Evolutionary conservation across 1,139 yeast genomes (phyloP).

Genomic region (Nakaseomyces bracarensis): DNA sequence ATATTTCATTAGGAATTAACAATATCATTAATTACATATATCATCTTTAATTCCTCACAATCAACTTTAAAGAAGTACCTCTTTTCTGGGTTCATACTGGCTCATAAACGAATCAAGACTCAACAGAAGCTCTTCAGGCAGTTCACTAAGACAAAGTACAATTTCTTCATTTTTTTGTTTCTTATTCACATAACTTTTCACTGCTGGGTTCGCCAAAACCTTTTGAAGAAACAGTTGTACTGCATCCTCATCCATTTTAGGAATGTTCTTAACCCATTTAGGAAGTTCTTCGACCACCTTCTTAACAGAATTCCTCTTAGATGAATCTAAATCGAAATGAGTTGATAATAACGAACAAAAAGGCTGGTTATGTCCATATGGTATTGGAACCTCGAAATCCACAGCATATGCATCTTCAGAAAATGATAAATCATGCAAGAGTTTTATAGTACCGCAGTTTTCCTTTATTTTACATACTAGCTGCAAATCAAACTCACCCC

Average conservation of each 20-base stretch:
- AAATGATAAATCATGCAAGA: constrained; percentile 80
- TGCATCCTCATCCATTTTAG: constrained; percentile 4
- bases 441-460: constrained; percentile 70
- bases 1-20: no score
- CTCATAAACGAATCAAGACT: background rate
- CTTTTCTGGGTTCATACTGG: background rate
- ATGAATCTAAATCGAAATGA: constrained; percentile 49
- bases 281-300: background rate
- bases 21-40: no score
- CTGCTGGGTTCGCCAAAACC: constrained; percentile 6
- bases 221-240: constrained; percentile 28
- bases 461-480: constrained; percentile 67
- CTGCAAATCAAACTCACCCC: constrained; percentile 95
- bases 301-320: background rate
- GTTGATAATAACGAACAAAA: constrained; percentile 59
- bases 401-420: constrained; percentile 60
- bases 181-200: constrained; percentile 4
- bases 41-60: no score
- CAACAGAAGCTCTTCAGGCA: constrained; percentile 5
- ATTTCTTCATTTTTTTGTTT: constrained; percentile 5
- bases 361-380: constrained; percentile 58
- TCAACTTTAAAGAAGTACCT: no score
- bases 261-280: constrained; percentile 4
- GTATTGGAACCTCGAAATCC: constrained; percentile 66
- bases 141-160: constrained; percentile 5